phyloP scores from a whole-genome alignment of 306 rosid genomes.

The Macrotyloma uniflorum region DNA sequence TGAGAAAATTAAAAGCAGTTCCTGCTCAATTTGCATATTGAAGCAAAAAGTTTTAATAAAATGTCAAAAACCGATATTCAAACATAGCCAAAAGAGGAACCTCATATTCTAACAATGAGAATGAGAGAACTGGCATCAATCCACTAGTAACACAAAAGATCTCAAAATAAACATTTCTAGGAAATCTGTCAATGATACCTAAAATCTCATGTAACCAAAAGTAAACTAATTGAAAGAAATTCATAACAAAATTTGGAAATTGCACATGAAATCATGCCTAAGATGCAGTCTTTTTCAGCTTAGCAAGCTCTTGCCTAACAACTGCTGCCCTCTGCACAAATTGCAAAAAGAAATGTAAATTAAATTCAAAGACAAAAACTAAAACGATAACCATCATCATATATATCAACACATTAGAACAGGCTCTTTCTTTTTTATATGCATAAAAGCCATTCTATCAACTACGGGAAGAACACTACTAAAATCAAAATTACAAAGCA shows the following conservation, averaged over 20 bases:
- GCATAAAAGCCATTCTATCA: neutral
- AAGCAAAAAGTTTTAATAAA: neutral
- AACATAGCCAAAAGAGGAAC: neutral
- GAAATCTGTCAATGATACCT: neutral
- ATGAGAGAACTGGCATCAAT: neutral
- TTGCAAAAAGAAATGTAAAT: neutral
- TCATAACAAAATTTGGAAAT: conserved; percentile 48
- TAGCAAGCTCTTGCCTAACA: conserved; percentile 76
- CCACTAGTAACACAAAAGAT: neutral
- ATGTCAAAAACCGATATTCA: neutral
- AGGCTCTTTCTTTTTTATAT: neutral
- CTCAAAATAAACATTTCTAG: neutral
- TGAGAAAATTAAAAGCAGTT: neutral
- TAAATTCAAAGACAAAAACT: neutral
- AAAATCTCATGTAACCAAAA: conserved; percentile 20
- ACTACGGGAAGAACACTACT: neutral
- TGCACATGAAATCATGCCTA: conserved; percentile 33
- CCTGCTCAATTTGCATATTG: neutral
- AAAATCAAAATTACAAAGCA: neutral
- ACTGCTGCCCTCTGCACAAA: conserved; percentile 68
- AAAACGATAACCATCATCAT: neutral
- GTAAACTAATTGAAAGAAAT: conserved; percentile 30
- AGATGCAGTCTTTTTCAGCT: conserved; percentile 63
- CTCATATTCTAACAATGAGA: neutral
- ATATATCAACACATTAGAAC: neutral